These are phyloP conservation scores for Penicillium palitans DNA, from an alignment of 2,329 filamentous ascomycete species.

Conservation along the genomic window DNA sequence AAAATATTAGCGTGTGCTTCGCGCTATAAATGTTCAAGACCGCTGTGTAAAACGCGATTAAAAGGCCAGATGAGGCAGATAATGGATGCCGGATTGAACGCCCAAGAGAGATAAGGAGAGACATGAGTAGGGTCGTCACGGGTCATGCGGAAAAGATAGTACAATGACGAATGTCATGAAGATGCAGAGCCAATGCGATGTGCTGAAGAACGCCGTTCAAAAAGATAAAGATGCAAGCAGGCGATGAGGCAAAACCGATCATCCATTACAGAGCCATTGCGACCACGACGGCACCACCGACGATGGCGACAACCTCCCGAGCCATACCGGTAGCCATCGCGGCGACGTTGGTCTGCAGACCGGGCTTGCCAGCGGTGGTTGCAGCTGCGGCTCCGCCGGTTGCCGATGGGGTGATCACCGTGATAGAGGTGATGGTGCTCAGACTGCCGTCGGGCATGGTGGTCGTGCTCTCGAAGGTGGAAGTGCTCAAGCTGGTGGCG, in stretches of 20 bases:
- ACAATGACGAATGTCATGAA: conserved; percentile 19
- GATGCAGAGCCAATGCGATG: conserved; percentile 17
- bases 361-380: conserved; percentile 30
- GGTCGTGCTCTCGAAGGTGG: conserved; percentile 43
- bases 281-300: conserved; percentile 44
- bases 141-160: conserved; percentile 23
- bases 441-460: conserved; percentile 45
- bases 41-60: not conserved
- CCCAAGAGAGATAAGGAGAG: conserved; percentile 19
- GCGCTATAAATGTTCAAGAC: conserved; percentile 5
- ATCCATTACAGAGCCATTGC: conserved; percentile 40
- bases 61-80: not conserved
- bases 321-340: conserved; percentile 29
- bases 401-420: conserved; percentile 42
- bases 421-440: conserved; percentile 48
- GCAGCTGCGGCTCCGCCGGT: conserved; percentile 23
- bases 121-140: conserved; percentile 22
- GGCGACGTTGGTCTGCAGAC: conserved; percentile 43
- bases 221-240: not conserved
- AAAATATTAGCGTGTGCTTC: conserved; percentile 6
- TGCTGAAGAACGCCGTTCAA: conserved; percentile 10
- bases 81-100: conserved; percentile 4
- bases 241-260: not conserved
- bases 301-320: conserved; percentile 40
- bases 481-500: conserved; percentile 36